These are phyloP conservation scores for Cajanus cajan DNA, from an alignment of 306 rosid genomes.

Conservation along the genomic window DNA sequence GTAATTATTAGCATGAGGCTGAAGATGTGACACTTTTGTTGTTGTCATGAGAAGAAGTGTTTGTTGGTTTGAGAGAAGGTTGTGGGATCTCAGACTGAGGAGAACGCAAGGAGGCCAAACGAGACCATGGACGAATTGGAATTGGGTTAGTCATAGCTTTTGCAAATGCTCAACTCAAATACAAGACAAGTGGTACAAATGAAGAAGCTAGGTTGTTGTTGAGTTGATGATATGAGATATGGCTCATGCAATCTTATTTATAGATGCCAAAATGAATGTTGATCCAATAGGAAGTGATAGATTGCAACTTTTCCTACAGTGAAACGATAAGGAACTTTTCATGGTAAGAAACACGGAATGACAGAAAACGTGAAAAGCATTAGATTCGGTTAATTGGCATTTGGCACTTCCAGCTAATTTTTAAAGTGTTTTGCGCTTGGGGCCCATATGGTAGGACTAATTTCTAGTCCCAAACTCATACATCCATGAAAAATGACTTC, in stretches of 20 bases:
- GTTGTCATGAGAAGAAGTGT: neutral
- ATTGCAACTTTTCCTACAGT: neutral
- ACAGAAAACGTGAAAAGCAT: neutral
- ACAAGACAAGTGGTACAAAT: neutral
- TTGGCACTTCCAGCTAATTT: neutral
- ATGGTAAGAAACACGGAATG: neutral
- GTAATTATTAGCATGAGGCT: constrained; percentile 11
- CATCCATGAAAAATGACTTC: neutral
- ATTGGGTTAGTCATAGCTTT: constrained; percentile 53
- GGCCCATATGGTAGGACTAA: too few relatives aligned
- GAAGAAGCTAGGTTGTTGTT: neutral
- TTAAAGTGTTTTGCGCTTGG: neutral
- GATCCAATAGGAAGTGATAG: neutral
- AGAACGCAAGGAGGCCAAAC: constrained; percentile 38
- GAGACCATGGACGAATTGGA: constrained; percentile 65
- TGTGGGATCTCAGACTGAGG: neutral
- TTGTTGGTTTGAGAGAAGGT: neutral
- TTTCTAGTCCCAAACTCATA: neutral
- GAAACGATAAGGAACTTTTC: neutral
- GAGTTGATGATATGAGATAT: neutral
- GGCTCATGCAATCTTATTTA: constrained; percentile 39
- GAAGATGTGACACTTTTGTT: constrained; percentile 20
- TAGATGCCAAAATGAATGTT: constrained; percentile 25
- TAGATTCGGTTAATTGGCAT: neutral
- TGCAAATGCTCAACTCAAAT: neutral